Evolutionary conservation across 306 rosid species (phyloP).

Genomic region (Cyclanthera cordifolia): DNA sequence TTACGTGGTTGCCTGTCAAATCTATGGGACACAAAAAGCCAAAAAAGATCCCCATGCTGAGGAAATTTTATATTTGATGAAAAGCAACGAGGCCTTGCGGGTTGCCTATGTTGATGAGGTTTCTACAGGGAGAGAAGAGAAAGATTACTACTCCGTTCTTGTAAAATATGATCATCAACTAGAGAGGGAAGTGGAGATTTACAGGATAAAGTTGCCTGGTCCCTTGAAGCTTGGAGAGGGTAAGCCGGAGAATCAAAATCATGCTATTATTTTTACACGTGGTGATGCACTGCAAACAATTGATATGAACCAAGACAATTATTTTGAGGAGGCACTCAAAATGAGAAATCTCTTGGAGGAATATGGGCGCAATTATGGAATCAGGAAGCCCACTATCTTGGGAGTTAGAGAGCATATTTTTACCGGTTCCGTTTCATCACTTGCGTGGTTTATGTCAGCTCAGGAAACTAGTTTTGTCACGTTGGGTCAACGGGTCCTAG

Average conservation of each 20-base stretch:
- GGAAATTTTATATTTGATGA: constrained; percentile 61
- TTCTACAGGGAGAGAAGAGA: constrained; percentile 47
- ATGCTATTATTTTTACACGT: constrained; percentile 79
- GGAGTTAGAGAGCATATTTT: constrained; percentile 86
- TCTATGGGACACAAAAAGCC: constrained; percentile 76
- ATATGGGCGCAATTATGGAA: constrained; percentile 42
- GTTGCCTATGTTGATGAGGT: constrained; percentile 86
- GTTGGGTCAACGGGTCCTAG: constrained; percentile 77
- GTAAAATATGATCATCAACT: constrained; percentile 67
- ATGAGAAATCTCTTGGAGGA: constrained; percentile 75
- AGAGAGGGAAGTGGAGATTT: constrained; percentile 69
- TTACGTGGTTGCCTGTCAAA: constrained; percentile 92
- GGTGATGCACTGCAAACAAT: constrained; percentile 92
- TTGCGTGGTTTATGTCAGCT: constrained; percentile 95
- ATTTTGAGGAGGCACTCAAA: constrained; percentile 90
- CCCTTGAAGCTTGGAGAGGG: constrained; percentile 84
- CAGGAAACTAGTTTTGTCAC: constrained; percentile 92
- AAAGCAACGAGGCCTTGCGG: constrained; percentile 60
- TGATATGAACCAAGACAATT: constrained; percentile 91
- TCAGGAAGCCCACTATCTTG: constrained; percentile 66
- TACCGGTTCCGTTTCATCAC: constrained; percentile 87
- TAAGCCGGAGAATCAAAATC: constrained; percentile 92
- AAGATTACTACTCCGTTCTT: constrained; percentile 64
- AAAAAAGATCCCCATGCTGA: constrained; percentile 70
- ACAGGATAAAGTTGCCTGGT: constrained; percentile 78